These are phyloP conservation scores for Fusarium pseudograminearum DNA, from an alignment of 2,329 filamentous ascomycete species.

Conservation along the genomic window DNA sequence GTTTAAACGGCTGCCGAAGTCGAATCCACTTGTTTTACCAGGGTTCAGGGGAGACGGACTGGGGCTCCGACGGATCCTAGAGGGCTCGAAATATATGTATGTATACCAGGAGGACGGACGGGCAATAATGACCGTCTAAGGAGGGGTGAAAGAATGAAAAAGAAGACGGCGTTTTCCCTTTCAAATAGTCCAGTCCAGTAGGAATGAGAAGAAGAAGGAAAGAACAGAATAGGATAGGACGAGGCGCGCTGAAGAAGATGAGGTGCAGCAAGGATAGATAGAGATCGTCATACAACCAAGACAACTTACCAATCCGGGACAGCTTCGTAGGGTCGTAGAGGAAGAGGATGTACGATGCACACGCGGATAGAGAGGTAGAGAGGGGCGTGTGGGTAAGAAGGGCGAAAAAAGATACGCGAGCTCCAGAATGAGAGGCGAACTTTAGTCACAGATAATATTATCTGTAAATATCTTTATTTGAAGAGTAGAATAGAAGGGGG, in stretches of 20 bases:
- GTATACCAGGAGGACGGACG: background rate
- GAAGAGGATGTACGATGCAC: background rate
- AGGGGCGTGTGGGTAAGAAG: background rate
- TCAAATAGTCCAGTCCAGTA: conserved; percentile 5
- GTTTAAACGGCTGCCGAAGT: conserved; percentile 30
- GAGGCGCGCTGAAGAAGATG: conserved; percentile 23
- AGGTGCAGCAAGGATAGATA: conserved; percentile 31
- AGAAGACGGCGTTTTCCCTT: conserved; percentile 18
- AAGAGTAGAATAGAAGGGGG: background rate
- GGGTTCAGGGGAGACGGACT: conserved; percentile 28
- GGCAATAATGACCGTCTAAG: conserved; percentile 1
- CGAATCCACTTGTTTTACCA: conserved; percentile 31
- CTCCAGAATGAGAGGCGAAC: conserved; percentile 21
- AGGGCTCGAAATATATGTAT: background rate
- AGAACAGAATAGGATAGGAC: conserved; percentile 2
- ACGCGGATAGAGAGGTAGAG: conserved; percentile 12
- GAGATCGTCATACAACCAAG: conserved; percentile 47
- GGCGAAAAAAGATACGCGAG: conserved; percentile 14
- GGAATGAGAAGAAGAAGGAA: background rate
- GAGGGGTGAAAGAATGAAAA: conserved; percentile 22
- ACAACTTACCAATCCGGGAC: conserved; percentile 45
- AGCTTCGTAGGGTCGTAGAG: conserved; percentile 9
- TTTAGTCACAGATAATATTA: background rate
- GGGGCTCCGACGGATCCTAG: conserved; percentile 1
- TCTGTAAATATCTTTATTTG: background rate